phyloP scores from a whole-genome alignment of 306 rosid genomes.

The Cicer arietinum region DNA sequence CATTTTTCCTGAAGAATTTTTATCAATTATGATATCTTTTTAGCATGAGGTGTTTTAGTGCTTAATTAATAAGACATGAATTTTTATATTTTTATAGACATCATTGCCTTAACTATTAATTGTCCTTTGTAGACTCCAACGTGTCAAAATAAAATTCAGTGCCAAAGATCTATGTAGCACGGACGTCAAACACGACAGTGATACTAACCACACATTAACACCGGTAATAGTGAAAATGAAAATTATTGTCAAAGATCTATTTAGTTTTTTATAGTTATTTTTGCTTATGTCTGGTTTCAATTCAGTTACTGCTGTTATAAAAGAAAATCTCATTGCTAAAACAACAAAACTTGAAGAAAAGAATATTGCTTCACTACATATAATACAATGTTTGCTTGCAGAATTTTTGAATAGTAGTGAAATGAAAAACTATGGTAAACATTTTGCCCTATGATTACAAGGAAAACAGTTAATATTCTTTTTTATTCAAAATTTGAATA shows the following conservation, averaged over 20 bases:
- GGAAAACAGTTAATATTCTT: not conserved
- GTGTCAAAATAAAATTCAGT: too few relatives aligned
- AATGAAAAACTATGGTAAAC: conserved; percentile 1
- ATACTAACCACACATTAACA: not conserved
- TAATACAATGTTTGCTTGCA: not conserved
- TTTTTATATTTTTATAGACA: not conserved
- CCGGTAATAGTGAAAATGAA: too few relatives aligned
- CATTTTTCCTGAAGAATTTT: conserved; percentile 5
- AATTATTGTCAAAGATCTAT: too few relatives aligned
- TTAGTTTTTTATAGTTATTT: not conserved
- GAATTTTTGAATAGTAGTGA: conserved; percentile 2
- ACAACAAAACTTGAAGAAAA: not conserved
- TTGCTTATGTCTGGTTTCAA: too few relatives aligned
- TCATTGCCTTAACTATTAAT: not conserved
- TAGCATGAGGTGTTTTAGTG: conserved; percentile 16
- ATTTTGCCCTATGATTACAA: not conserved
- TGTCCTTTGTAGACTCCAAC: not conserved
- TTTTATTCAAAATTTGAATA: conserved; percentile 1
- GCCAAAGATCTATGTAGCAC: too few relatives aligned
- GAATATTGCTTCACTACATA: not conserved
- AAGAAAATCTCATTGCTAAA: too few relatives aligned
- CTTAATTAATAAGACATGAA: conserved; percentile 39
- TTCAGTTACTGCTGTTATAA: too few relatives aligned
- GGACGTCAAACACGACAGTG: too few relatives aligned
- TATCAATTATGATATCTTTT: conserved; percentile 38